A percentile compares a stretch with the other conserved stretches of the same genome.
Conservation (phyloP, 805 yeast species). For the Blastobotrys muscicola region DNA sequence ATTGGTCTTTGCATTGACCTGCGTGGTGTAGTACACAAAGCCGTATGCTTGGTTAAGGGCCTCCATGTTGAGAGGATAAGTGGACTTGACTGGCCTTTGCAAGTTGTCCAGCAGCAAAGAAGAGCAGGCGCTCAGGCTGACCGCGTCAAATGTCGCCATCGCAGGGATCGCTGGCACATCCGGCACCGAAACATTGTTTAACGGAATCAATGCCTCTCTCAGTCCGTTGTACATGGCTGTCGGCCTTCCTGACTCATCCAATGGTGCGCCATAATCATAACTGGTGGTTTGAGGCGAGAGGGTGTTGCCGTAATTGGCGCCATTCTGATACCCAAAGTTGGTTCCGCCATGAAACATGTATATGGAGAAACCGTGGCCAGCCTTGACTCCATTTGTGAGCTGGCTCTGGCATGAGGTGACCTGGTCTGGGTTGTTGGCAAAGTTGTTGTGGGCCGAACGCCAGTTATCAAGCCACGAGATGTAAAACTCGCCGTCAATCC, state of each 20-base stretch:
- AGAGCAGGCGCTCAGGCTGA: constrained; percentile 1
- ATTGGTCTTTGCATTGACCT: background rate
- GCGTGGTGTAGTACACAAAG: background rate
- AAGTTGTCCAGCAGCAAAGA: background rate
- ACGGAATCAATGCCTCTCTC: background rate
- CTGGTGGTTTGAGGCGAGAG: background rate
- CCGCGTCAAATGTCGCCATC: background rate
- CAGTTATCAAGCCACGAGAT: too few relatives aligned
- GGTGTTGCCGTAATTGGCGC: background rate
- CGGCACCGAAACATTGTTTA: background rate
- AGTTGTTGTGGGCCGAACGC: too few relatives aligned
- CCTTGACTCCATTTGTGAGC: too few relatives aligned
- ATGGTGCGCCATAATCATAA: constrained; percentile 6
- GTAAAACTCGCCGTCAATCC: too few relatives aligned
- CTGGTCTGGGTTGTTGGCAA: too few relatives aligned
- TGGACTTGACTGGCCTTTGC: background rate
- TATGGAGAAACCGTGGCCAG: background rate
- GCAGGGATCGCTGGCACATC: background rate
- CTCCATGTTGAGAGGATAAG: constrained; percentile 3
- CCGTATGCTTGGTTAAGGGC: constrained; percentile 1
- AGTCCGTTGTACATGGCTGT: constrained; percentile 2
- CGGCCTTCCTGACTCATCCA: constrained; percentile 3
- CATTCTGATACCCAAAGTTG: constrained; percentile 3
- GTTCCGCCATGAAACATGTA: constrained; percentile 4
- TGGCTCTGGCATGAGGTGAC: too few relatives aligned